A percentile compares a stretch with the other conserved stretches of the same genome.
These are phyloP conservation scores for Daedaleopsis nitida DNA, from an alignment of 768 basidiomycete genomes.

Conservation along the genomic window DNA sequence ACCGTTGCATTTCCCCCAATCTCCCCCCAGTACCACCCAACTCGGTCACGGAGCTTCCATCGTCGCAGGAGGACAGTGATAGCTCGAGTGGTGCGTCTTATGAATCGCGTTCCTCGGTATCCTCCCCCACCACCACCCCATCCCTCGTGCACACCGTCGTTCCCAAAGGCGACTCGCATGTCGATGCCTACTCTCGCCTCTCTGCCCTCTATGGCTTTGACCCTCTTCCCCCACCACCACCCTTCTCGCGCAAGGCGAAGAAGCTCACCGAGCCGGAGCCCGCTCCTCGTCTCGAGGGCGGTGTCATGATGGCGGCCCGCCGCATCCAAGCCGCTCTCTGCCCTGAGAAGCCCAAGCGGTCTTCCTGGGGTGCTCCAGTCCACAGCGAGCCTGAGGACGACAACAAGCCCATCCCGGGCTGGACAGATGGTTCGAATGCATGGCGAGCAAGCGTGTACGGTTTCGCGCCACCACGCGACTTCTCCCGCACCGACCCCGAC, in stretches of 20 bases:
- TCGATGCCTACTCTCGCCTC: conserved; percentile 40
- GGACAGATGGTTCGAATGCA: conserved; percentile 66
- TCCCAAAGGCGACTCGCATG: conserved; percentile 13
- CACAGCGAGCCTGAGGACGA: conserved; percentile 29
- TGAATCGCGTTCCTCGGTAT: conserved; percentile 31
- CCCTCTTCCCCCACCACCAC: conserved; percentile 55
- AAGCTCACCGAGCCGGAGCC: conserved; percentile 25
- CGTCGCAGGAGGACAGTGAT: conserved; percentile 42
- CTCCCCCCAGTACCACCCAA: conserved; percentile 45
- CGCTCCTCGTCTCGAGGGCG: conserved; percentile 44
- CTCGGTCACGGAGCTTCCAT: conserved; percentile 31
- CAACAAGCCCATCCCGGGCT: conserved; percentile 54
- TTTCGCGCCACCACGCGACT: conserved; percentile 43
- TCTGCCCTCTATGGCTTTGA: conserved; percentile 48
- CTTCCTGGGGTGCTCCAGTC: conserved; percentile 32
- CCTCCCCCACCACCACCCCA: conserved; percentile 36
- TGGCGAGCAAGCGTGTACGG: conserved; percentile 71
- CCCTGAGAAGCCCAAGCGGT: conserved; percentile 37
- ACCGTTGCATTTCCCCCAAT: conserved; percentile 33
- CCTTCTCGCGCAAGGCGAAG: conserved; percentile 33
- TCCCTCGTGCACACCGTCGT: conserved; percentile 29
- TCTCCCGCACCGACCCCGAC: conserved; percentile 23
- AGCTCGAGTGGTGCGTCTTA: conserved; percentile 36
- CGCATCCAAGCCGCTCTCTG: conserved; percentile 53
- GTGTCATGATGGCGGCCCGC: conserved; percentile 70